Evolutionary conservation across 345 rosid species (phyloP), one percentile per base, ranked within the genome.

Genomic region (Erodium maritimum): DNA sequence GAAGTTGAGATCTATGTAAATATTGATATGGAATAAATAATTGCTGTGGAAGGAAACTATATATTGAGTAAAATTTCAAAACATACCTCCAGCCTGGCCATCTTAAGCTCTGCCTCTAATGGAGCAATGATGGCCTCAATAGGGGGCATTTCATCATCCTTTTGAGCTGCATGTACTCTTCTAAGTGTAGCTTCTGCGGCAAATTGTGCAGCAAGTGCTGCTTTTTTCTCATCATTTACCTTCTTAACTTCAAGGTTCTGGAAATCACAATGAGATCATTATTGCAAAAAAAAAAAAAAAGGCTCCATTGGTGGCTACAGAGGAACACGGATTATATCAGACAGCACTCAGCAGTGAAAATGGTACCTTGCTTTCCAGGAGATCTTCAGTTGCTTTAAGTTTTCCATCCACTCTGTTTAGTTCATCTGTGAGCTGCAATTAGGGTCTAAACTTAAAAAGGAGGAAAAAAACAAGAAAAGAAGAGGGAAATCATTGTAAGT

Each of bases 91-190:
- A 68, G 52, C 55, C 80, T 66, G 50, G 79, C 77, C 22, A 76
- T 73, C 68, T 79, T 76, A 52, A 79, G 80, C 68, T 75, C 82
- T 33, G 82, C 82, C 65, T 77, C 77, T 17, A 77, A 66, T 12
- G 82, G 82, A 23, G 82, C 23, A 23, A 77, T 74, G 53, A 77
- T 77, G 64, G 82, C 82, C 72, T 77, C 82, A 54, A 74, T 77
- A 23, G 82, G 82, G 66, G 82, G 82, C 82, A 77, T 77, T 20
- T 77, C 82, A 45, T 77, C 82, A 46, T 77, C 82, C 64, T 74
- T 77, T 59, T 77, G 79, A 21, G 82, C 82, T 58, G 82, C 79
- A 68, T 78, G 82, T 24, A 71, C 79, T 60, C 82, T 74, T 64
- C 82, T 69, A 60, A 78, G 79, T 1, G 82, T 74, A 46, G 79